A percentile compares a stretch with the other conserved stretches of the same genome.
Evolutionary conservation across 129 eudicot genomes (phyloP).

Genomic region (Logfia minima): DNA sequence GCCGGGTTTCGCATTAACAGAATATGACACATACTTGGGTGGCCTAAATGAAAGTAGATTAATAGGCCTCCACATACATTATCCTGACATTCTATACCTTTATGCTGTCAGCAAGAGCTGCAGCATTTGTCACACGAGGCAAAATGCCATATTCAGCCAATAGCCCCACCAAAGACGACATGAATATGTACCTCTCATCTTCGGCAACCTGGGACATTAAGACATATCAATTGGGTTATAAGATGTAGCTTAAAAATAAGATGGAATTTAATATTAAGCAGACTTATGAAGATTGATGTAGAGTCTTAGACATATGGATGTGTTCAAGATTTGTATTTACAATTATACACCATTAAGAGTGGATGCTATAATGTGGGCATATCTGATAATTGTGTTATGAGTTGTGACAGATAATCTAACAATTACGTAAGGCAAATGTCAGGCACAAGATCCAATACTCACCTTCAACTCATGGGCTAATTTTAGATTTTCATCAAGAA

Average conservation of each 20-base stretch:
- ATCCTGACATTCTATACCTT: slow-evolving; percentile 46
- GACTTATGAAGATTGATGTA: background rate
- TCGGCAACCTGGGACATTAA: slow-evolving; percentile 61
- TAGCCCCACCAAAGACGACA: slow-evolving; percentile 74
- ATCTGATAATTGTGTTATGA: background rate
- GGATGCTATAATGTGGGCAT: background rate
- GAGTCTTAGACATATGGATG: background rate
- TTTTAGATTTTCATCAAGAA: slow-evolving; percentile 77
- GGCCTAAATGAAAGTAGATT: background rate
- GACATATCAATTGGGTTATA: slow-evolving; percentile 9
- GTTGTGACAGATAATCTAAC: background rate
- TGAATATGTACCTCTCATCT: slow-evolving; percentile 77
- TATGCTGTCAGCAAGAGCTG: slow-evolving; percentile 67
- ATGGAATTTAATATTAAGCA: slow-evolving; percentile 17
- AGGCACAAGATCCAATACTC: slow-evolving; percentile 9
- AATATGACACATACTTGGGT: background rate
- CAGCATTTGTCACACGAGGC: slow-evolving; percentile 81
- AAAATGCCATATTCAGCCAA: slow-evolving; percentile 78
- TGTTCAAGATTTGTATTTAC: background rate
- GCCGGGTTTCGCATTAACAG: background rate
- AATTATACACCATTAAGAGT: slow-evolving; percentile 8
- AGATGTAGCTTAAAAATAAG: background rate
- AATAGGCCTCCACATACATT: background rate
- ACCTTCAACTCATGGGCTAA: slow-evolving; percentile 84
- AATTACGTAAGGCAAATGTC: background rate